Evolutionary conservation across 1,139 yeast genomes (phyloP).

Genomic region (Blastobotrys capitulatus): DNA sequence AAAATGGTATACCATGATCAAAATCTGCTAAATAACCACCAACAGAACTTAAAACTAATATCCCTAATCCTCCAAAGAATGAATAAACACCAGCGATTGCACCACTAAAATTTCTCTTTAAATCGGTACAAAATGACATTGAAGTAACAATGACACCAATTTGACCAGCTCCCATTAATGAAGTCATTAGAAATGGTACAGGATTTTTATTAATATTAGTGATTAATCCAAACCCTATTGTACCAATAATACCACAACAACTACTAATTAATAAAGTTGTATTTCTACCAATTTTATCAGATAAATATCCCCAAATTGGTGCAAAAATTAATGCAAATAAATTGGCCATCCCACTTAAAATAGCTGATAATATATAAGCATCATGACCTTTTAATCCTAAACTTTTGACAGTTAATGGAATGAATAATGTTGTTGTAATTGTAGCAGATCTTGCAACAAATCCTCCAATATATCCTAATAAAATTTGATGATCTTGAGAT

Average conservation of each 20-base stretch:
- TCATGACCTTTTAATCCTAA: constrained; percentile 41
- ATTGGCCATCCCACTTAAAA: constrained; percentile 62
- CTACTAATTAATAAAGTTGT: constrained; percentile 35
- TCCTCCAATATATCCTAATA: constrained; percentile 55
- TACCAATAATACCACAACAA: constrained; percentile 36
- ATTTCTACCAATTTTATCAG: constrained; percentile 47
- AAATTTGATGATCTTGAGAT: constrained; percentile 32
- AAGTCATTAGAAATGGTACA: constrained; percentile 34
- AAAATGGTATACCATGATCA: constrained; percentile 57
- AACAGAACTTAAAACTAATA: constrained; percentile 49
- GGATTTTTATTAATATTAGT: constrained; percentile 32
- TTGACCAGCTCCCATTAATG: constrained; percentile 46
- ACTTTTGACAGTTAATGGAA: constrained; percentile 58
- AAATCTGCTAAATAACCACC: constrained; percentile 59
- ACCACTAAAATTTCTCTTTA: constrained; percentile 46
- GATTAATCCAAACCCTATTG: constrained; percentile 34
- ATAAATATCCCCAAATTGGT: constrained; percentile 56
- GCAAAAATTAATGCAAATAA: constrained; percentile 52
- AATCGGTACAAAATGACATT: constrained; percentile 42
- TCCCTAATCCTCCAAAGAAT: constrained; percentile 66
- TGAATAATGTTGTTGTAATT: constrained; percentile 54
- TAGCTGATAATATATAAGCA: constrained; percentile 61
- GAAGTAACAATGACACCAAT: constrained; percentile 56
- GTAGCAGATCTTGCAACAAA: constrained; percentile 62
- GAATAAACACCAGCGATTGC: constrained; percentile 65